Conservation (phyloP, 1,139 yeast genomes). For the Kodamaea ohmeri region DNA sequence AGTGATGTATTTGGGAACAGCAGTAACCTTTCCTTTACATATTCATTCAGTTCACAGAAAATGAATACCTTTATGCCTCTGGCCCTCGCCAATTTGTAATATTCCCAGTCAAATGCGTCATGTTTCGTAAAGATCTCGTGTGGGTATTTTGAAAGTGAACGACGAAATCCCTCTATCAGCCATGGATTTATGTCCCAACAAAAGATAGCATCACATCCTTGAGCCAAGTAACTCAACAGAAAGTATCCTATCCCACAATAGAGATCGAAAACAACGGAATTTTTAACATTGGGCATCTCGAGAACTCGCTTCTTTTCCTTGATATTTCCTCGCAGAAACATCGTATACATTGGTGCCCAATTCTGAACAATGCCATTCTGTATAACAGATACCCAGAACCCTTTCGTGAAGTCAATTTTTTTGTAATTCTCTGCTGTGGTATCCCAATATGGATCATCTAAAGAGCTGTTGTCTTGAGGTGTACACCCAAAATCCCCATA, state of each 20-base stretch:
- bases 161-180: constrained; percentile 69
- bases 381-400: constrained; percentile 68
- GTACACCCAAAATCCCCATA: constrained; percentile 61
- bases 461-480: constrained; percentile 11
- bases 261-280: constrained; percentile 57
- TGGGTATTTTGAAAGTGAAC: constrained; percentile 55
- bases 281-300: constrained; percentile 24
- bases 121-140: constrained; percentile 30
- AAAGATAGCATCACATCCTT: constrained; percentile 50
- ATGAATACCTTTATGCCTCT: constrained; percentile 32
- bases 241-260: constrained; percentile 90
- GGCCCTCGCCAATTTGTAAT: constrained; percentile 10
- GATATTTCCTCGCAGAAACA: constrained; percentile 89
- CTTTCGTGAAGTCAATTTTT: constrained; percentile 39
- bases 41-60: constrained; percentile 62
- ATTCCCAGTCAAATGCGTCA: constrained; percentile 27
- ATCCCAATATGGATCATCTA: background rate
- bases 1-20: constrained; percentile 19
- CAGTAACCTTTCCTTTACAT: constrained; percentile 41
- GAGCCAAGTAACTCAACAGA: constrained; percentile 61
- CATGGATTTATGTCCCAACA: constrained; percentile 89
- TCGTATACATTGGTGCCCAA: constrained; percentile 84
- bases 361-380: constrained; percentile 78
- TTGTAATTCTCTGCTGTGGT: background rate
- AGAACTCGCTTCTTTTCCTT: constrained; percentile 74